Evolutionary conservation across 495 filamentous ascomycete genomes (phyloP).

Genomic region (Annulohypoxylon moriforme): DNA sequence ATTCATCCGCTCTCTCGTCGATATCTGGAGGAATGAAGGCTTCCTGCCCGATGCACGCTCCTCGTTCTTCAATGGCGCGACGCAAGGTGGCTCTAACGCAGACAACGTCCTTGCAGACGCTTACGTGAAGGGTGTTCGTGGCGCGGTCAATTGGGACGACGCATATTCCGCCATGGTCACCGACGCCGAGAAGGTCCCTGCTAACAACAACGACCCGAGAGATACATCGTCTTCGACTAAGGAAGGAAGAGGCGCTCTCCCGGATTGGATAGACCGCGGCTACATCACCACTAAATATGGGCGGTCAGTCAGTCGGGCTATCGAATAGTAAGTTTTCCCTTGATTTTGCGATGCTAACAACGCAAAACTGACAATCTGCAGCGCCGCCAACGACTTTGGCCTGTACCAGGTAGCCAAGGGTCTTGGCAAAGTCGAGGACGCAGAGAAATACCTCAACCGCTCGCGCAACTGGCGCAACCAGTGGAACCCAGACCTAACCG

Average conservation of each 20-base stretch:
- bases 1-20: constrained; percentile 74
- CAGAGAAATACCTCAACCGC: constrained; percentile 69
- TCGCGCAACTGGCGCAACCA: constrained; percentile 79
- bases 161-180: constrained; percentile 76
- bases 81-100: constrained; percentile 77
- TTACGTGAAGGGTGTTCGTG: constrained; percentile 75
- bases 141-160: constrained; percentile 73
- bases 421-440: constrained; percentile 63
- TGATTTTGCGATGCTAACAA: not conserved
- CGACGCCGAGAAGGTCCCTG: constrained; percentile 72
- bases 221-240: constrained; percentile 72
- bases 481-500: constrained; percentile 69
- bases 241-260: constrained; percentile 75
- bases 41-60: constrained; percentile 74
- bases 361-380: constrained; percentile 14
- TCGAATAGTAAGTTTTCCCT: constrained; percentile 66
- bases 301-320: constrained; percentile 71
- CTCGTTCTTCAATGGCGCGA: constrained; percentile 76
- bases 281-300: constrained; percentile 73
- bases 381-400: constrained; percentile 72
- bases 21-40: constrained; percentile 75
- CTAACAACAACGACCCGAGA: constrained; percentile 68
- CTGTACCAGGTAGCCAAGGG: constrained; percentile 70
- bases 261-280: constrained; percentile 72
- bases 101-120: constrained; percentile 82